Percentiles rank a stretch among this genome's conserved stretches.
These are phyloP conservation scores for Tetragonia tetragonoides DNA, from an alignment of 148 eudicot species.

Conservation along the genomic window DNA sequence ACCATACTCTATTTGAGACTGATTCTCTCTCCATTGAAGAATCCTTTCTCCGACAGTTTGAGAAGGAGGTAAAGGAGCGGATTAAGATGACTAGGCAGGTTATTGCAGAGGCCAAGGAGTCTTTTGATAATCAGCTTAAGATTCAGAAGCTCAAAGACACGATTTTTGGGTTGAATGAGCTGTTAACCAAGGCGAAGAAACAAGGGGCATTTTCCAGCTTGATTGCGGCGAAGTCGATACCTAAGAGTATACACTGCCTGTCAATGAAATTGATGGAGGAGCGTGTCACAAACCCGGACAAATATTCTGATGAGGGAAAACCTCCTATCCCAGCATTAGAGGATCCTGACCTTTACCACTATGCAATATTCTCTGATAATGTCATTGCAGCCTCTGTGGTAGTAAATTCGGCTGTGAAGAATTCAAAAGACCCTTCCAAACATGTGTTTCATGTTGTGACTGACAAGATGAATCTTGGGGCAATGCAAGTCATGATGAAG, in stretches of 20 bases:
- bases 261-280: constrained; percentile 94
- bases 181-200: constrained; percentile 77
- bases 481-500: constrained; percentile 96
- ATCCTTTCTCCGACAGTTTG: constrained; percentile 55
- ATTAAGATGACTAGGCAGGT: constrained; percentile 81
- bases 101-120: constrained; percentile 83
- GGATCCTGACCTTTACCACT: constrained; percentile 84
- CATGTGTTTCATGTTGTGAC: constrained; percentile 97
- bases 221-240: constrained; percentile 95
- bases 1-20: constrained; percentile 43
- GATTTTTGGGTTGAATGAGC: constrained; percentile 79
- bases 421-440: constrained; percentile 79
- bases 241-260: constrained; percentile 84
- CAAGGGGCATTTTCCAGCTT: constrained; percentile 95
- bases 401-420: constrained; percentile 85
- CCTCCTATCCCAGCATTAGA: constrained; percentile 60
- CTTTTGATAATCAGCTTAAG: constrained; percentile 88
- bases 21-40: constrained; percentile 65
- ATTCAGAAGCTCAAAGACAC: constrained; percentile 92
- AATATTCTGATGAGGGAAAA: constrained; percentile 74
- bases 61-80: constrained; percentile 89
- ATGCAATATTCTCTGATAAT: constrained; percentile 88
- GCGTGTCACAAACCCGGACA: constrained; percentile 68
- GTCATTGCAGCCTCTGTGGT: constrained; percentile 93
- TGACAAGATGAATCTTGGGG: constrained; percentile 93